Evolutionary conservation across 495 filamentous ascomycete species (phyloP).

Genomic region (Penicillium atrosanguineum): DNA sequence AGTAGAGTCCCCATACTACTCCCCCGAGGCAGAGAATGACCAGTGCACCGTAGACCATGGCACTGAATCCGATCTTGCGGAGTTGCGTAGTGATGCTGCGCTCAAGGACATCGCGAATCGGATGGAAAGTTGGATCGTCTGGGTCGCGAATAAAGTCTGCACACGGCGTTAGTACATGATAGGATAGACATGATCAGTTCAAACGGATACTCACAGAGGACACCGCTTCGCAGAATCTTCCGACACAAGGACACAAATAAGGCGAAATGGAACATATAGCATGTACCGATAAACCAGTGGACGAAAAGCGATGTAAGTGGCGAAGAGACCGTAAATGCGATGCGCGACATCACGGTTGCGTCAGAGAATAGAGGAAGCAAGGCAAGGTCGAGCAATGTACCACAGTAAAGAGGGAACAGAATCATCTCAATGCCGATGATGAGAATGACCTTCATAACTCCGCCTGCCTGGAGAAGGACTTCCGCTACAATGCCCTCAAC

Average conservation of each 20-base stretch:
- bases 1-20: slow-evolving; percentile 87
- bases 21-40: slow-evolving; percentile 92
- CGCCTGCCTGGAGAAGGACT: slow-evolving; percentile 84
- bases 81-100: slow-evolving; percentile 89
- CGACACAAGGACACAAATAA: slow-evolving; percentile 99
- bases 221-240: slow-evolving; percentile 91
- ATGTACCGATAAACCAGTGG: slow-evolving; percentile 98
- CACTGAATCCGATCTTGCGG: slow-evolving; percentile 93
- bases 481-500: slow-evolving; percentile 81
- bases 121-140: slow-evolving; percentile 97
- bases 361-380: slow-evolving; percentile 83
- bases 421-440: slow-evolving; percentile 99
- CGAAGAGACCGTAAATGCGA: slow-evolving; percentile 69
- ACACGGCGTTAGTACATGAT: slow-evolving; percentile 3
- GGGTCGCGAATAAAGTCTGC: slow-evolving; percentile 96
- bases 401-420: slow-evolving; percentile 92
- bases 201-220: slow-evolving; percentile 67
- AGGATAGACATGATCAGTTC: neutral
- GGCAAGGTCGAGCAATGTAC: slow-evolving; percentile 83
- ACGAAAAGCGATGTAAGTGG: slow-evolving; percentile 90
- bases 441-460: slow-evolving; percentile 95
- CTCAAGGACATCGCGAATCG: slow-evolving; percentile 94
- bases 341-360: slow-evolving; percentile 69
- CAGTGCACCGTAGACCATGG: slow-evolving; percentile 89
- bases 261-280: slow-evolving; percentile 99